These are phyloP conservation scores for Backusella tuberculispora DNA, from an alignment of 192 early-diverging fungal genomes.

Conservation along the genomic window DNA sequence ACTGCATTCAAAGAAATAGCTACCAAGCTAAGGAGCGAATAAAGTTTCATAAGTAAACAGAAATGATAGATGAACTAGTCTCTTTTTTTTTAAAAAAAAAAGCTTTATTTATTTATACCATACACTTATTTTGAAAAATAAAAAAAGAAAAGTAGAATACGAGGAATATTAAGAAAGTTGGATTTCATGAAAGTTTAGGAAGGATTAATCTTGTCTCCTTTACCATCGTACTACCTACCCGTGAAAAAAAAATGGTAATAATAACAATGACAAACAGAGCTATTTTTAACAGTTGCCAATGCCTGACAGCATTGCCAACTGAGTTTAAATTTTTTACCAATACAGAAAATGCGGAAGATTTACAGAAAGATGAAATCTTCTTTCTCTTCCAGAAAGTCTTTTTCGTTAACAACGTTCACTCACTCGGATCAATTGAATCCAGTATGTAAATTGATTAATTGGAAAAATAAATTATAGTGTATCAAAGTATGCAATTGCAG, in stretches of 20 bases:
- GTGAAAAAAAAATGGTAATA: not conserved
- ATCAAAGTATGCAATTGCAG: not conserved
- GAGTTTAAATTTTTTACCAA: not conserved
- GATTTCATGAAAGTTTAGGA: constrained; percentile 11
- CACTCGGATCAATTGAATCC: not conserved
- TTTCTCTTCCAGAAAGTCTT: constrained; percentile 15
- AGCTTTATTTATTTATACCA: not conserved
- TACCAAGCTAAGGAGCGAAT: constrained; percentile 24
- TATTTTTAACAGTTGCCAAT: not conserved
- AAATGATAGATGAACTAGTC: not conserved
- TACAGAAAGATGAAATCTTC: constrained; percentile 5
- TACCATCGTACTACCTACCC: not conserved
- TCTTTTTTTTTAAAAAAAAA: not conserved
- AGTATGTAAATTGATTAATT: not conserved
- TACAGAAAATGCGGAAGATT: not conserved
- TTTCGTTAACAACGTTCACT: not conserved
- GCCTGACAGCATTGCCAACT: not conserved
- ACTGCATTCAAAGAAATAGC: constrained; percentile 13
- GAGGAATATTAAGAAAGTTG: constrained; percentile 10
- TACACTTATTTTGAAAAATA: not conserved
- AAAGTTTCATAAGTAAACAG: constrained; percentile 24
- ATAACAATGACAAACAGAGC: not conserved
- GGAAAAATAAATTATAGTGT: not conserved
- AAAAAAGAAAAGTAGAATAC: not conserved
- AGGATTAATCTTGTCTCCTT: not conserved